Conservation (phyloP, 2,329 filamentous ascomycete species). For the Ceratocystis smalleyi region DNA sequence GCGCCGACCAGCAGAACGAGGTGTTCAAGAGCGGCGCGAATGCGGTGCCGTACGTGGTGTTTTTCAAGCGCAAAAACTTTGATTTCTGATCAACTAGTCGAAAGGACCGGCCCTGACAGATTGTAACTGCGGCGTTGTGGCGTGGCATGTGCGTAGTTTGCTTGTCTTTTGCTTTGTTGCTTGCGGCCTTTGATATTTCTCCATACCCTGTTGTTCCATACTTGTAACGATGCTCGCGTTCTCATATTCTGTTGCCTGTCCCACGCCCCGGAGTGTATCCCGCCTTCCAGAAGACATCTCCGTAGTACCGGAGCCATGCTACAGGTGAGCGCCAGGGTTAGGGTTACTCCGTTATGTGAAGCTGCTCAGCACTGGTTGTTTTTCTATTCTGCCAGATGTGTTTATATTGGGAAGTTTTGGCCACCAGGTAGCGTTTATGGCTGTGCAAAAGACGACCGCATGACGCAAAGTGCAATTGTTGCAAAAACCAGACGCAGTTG, state of each 20-base stretch:
- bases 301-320: not conserved
- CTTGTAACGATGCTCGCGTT: not conserved
- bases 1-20: slow-evolving; percentile 25
- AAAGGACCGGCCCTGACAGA: not conserved
- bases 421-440: not conserved
- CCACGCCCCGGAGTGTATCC: too few relatives aligned
- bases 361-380: not conserved
- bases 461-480: not conserved
- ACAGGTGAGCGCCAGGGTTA: not conserved
- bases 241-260: not conserved
- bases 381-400: not conserved
- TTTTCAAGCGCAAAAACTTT: slow-evolving; percentile 28
- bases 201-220: not conserved
- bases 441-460: not conserved
- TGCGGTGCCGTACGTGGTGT: slow-evolving; percentile 33
- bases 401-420: not conserved
- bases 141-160: not conserved
- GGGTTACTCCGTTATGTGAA: not conserved
- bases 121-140: not conserved
- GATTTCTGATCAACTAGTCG: not conserved
- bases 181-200: not conserved
- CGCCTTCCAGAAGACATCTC: not conserved
- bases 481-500: not conserved
- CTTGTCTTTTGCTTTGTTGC: not conserved
- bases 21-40: slow-evolving; percentile 26